These are phyloP conservation scores for Prunus fruticosa DNA, from an alignment of 306 rosid genomes.

Conservation along the genomic window DNA sequence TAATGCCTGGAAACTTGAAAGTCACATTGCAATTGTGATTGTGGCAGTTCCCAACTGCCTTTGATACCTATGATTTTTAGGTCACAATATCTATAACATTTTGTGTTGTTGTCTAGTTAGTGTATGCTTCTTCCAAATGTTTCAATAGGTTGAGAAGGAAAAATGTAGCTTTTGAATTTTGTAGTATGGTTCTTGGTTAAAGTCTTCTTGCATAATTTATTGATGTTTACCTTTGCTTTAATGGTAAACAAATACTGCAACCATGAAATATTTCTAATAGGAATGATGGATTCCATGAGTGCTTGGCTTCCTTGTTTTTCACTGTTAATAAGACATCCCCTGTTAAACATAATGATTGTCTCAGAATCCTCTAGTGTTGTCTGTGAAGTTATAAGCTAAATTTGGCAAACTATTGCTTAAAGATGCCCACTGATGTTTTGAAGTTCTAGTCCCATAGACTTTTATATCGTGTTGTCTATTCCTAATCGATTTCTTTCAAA, in stretches of 20 bases:
- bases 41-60: neutral
- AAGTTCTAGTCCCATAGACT: conserved; percentile 5
- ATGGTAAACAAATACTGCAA: neutral
- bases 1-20: neutral
- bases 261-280: neutral
- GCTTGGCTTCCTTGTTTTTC: neutral
- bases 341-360: neutral
- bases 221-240: neutral
- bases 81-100: neutral
- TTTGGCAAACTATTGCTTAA: neutral
- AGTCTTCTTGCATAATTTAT: neutral
- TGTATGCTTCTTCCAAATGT: neutral
- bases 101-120: neutral
- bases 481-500: conserved; percentile 31
- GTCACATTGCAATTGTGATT: neutral
- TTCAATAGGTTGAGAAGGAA: neutral
- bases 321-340: neutral
- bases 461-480: neutral
- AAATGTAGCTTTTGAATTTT: neutral
- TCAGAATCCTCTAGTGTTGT: neutral
- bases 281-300: neutral
- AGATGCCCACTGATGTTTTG: neutral
- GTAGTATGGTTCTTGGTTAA: neutral
- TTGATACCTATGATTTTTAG: neutral
- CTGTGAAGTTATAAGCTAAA: neutral